Percentiles rank a stretch among this genome's conserved stretches.
Evolutionary conservation across 2,329 filamentous ascomycete genomes (phyloP).

Genomic region (Colletotrichum shisoi): DNA sequence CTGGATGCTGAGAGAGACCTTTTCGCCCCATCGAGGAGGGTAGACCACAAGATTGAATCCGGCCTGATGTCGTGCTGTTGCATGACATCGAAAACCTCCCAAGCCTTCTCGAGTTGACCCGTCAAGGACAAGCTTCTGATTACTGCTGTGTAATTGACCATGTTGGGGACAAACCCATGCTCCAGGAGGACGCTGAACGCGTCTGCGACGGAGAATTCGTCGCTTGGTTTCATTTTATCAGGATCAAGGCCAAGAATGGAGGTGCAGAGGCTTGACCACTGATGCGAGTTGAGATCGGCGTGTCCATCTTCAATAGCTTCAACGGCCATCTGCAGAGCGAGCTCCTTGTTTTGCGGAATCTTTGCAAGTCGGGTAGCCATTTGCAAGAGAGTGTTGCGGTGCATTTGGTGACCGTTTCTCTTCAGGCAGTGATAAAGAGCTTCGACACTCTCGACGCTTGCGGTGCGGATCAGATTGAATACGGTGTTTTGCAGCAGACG

Average conservation of each 20-base stretch:
- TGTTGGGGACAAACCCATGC: conserved; percentile 69
- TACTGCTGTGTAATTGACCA: conserved; percentile 70
- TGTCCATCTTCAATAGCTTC: conserved; percentile 49
- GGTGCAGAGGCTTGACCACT: conserved; percentile 65
- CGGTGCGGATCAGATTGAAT: conserved; percentile 34
- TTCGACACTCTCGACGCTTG: conserved; percentile 4
- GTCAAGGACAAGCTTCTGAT: conserved; percentile 75
- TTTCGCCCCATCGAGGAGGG: conserved; percentile 76
- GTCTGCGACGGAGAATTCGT: conserved; percentile 56
- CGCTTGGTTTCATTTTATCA: conserved; percentile 42
- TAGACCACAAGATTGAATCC: conserved; percentile 72
- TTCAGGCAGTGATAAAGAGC: conserved; percentile 51
- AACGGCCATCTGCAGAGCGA: conserved; percentile 54
- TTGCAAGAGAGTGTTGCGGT: conserved; percentile 57
- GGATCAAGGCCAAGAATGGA: conserved; percentile 59
- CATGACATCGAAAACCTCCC: conserved; percentile 71
- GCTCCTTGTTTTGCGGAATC: conserved; percentile 51
- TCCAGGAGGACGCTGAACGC: conserved; percentile 65
- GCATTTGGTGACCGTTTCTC: conserved; percentile 46
- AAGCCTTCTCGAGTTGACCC: conserved; percentile 69
- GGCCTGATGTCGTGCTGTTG: conserved; percentile 66
- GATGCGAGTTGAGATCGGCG: conserved; percentile 57
- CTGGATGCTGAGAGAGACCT: conserved; percentile 59
- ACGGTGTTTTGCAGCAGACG: conserved; percentile 52
- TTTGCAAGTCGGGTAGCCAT: conserved; percentile 58